A percentile compares a stretch with the other conserved stretches of the same genome.
phyloP scores from a whole-genome alignment of 768 basidiomycete species.

The Suillus plorans region DNA sequence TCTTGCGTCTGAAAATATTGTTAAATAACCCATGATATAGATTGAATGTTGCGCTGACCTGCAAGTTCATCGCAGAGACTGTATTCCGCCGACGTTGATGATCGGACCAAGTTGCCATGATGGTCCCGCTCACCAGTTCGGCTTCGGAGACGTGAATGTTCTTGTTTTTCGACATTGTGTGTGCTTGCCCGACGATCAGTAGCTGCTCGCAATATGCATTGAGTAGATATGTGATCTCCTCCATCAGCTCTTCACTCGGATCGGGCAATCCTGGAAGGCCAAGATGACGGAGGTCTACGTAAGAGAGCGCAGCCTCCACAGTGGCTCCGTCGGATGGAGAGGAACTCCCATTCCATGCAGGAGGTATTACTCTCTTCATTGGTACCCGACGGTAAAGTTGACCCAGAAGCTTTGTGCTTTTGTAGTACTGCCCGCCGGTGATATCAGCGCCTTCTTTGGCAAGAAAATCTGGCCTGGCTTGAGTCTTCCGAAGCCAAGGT shows the following conservation, averaged over 20 bases:
- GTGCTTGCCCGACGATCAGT: conserved; percentile 32
- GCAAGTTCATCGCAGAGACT: conserved; percentile 42
- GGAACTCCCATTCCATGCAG: conserved; percentile 13
- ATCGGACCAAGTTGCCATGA: conserved; percentile 43
- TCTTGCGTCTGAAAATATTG: conserved; percentile 36
- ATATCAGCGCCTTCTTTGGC: conserved; percentile 53
- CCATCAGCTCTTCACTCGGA: conserved; percentile 25
- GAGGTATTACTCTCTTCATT: conserved; percentile 30
- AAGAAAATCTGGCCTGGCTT: conserved; percentile 60
- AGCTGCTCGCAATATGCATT: conserved; percentile 37
- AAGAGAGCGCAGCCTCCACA: conserved; percentile 26
- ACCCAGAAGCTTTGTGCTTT: conserved; percentile 57
- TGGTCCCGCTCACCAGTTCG: conserved; percentile 46
- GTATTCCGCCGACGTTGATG: conserved; percentile 41
- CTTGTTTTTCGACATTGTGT: conserved; percentile 38
- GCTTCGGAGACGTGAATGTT: conserved; percentile 37
- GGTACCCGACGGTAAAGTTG: conserved; percentile 55
- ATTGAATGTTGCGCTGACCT: conserved; percentile 27
- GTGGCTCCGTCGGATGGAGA: conserved; percentile 28
- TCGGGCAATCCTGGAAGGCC: conserved; percentile 27
- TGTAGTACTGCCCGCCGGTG: conserved; percentile 39
- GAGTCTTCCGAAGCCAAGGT: conserved; percentile 39
- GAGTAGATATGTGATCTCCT: conserved; percentile 38
- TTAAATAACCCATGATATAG: neutral
- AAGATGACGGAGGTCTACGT: conserved; percentile 23